Evolutionary conservation across 2,329 filamentous ascomycete genomes (phyloP).

Genomic region (Penicillium sp.): DNA sequence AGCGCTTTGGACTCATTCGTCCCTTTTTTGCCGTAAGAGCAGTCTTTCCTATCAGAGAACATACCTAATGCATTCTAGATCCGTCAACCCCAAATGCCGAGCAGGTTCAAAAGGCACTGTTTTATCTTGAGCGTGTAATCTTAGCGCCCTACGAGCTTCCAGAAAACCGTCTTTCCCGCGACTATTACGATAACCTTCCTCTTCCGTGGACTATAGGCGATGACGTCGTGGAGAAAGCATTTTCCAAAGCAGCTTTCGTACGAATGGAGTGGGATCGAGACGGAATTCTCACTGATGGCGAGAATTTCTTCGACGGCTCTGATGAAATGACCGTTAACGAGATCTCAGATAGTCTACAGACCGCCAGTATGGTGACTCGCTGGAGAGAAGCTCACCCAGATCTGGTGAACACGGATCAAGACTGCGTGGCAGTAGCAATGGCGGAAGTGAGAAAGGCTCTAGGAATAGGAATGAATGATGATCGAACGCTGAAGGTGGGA

Average conservation of each 20-base stretch:
- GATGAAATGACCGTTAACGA: conserved; percentile 18
- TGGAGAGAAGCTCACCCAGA: conserved; percentile 44
- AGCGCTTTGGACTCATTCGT: conserved; percentile 50
- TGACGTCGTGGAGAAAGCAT: conserved; percentile 30
- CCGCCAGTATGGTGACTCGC: conserved; percentile 43
- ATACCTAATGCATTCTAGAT: conserved; percentile 15
- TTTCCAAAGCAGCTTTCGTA: conserved; percentile 42
- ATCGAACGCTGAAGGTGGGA: conserved; percentile 4
- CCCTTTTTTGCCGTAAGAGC: conserved; percentile 15
- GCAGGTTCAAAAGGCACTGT: conserved; percentile 45
- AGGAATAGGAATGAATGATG: background rate
- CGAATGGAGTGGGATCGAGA: conserved; percentile 44
- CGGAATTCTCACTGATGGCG: conserved; percentile 29
- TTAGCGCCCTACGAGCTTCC: conserved; percentile 42
- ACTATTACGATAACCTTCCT: conserved; percentile 44
- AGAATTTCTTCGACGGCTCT: conserved; percentile 30
- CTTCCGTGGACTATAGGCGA: conserved; percentile 51
- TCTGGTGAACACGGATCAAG: conserved; percentile 37
- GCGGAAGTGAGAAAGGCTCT: conserved; percentile 4
- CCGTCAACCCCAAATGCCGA: conserved; percentile 40
- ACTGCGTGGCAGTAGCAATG: conserved; percentile 21
- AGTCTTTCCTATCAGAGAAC: conserved; percentile 13
- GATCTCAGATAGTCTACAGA: conserved; percentile 28
- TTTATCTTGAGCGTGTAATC: conserved; percentile 37
- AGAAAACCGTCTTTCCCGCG: conserved; percentile 45